Evolutionary conservation across 2,329 filamentous ascomycete genomes (phyloP).

Genomic region (Colletotrichum musae): DNA sequence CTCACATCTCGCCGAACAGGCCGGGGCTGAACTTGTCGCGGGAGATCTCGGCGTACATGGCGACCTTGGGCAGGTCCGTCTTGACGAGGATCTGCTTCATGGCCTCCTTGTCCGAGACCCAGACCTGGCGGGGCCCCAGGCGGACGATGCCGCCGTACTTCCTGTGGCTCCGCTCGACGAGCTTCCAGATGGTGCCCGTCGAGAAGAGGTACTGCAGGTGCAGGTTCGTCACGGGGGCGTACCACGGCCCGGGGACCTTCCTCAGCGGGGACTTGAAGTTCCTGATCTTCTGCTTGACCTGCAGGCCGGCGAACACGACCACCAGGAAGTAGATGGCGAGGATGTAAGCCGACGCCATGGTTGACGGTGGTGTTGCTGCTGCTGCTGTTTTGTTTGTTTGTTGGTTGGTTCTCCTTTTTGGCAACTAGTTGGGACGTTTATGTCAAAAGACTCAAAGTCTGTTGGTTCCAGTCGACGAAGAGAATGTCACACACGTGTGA

Average conservation of each 20-base stretch:
- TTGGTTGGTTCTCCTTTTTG: too few relatives aligned
- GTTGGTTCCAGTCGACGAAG: background rate
- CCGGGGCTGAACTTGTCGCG: constrained; percentile 41
- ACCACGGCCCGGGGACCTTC: constrained; percentile 42
- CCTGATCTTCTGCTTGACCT: constrained; percentile 26
- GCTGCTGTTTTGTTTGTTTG: too few relatives aligned
- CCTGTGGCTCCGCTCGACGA: constrained; percentile 41
- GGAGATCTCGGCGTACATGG: constrained; percentile 45
- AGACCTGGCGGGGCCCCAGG: constrained; percentile 44
- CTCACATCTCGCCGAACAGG: constrained; percentile 45
- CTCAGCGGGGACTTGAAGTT: constrained; percentile 35
- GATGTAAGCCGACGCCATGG: constrained; percentile 28
- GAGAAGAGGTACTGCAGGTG: constrained; percentile 44
- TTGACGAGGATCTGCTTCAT: constrained; percentile 44
- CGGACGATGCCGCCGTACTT: constrained; percentile 43
- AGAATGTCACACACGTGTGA: background rate
- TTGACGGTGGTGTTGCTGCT: background rate
- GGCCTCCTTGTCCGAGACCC: constrained; percentile 44
- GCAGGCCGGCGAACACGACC: constrained; percentile 11
- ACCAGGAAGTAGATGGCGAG: constrained; percentile 18
- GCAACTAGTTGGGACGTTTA: too few relatives aligned
- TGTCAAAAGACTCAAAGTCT: background rate
- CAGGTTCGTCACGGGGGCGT: constrained; percentile 42
- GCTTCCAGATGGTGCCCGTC: constrained; percentile 44
- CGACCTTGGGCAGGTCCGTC: constrained; percentile 44